Evolutionary conservation across 257 asterid species (phyloP).

Genomic region (Solanum dulcamara): DNA sequence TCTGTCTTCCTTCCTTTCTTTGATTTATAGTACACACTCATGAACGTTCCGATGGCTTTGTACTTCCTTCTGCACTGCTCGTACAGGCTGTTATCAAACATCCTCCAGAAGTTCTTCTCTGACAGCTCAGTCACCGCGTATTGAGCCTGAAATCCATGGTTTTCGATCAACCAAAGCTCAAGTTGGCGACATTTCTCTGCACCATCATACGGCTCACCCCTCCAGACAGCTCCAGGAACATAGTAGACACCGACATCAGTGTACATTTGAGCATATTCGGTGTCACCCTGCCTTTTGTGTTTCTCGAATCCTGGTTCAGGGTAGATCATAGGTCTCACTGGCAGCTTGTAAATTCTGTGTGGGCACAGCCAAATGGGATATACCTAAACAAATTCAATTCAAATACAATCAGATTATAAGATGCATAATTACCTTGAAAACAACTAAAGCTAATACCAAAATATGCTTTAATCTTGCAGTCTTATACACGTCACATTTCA

Average conservation of each 20-base stretch:
- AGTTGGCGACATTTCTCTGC: slow-evolving; percentile 56
- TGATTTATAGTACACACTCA: slow-evolving; percentile 82
- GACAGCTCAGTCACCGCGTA: slow-evolving; percentile 82
- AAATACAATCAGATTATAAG: background rate
- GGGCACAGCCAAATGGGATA: slow-evolving; percentile 99
- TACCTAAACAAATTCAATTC: slow-evolving; percentile 29
- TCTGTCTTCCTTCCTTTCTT: slow-evolving; percentile 97
- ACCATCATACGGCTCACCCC: slow-evolving; percentile 91
- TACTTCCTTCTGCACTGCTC: slow-evolving; percentile 73
- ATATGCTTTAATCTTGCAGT: too few relatives aligned
- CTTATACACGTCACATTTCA: too few relatives aligned
- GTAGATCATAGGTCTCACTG: slow-evolving; percentile 66
- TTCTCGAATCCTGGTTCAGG: slow-evolving; percentile 91
- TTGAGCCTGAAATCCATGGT: slow-evolving; percentile 94
- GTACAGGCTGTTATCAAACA: slow-evolving; percentile 82
- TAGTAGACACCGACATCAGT: slow-evolving; percentile 87
- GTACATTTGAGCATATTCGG: slow-evolving; percentile 79
- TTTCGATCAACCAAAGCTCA: slow-evolving; percentile 83
- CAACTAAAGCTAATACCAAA: too few relatives aligned
- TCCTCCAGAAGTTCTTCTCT: slow-evolving; percentile 94
- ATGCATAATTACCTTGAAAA: background rate
- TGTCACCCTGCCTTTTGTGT: slow-evolving; percentile 36
- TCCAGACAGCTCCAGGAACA: slow-evolving; percentile 80
- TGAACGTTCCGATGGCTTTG: slow-evolving; percentile 78
- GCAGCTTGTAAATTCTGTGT: slow-evolving; percentile 71